A percentile compares a stretch with the other conserved stretches of the same genome.
Evolutionary conservation across 1,139 yeast species (phyloP).

Genomic region (Hansenula anomala): DNA sequence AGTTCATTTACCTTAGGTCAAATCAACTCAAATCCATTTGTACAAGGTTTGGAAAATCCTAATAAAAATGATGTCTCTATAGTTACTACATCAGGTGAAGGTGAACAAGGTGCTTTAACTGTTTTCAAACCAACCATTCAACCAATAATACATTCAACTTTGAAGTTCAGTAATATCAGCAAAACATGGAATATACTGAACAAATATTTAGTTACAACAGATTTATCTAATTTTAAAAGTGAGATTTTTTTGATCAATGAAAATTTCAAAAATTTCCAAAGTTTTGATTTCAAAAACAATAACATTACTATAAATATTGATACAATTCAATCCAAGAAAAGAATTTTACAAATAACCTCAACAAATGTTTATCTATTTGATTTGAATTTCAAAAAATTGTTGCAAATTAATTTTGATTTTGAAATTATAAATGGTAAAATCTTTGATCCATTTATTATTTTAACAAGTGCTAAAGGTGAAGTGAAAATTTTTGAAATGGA

Average conservation of each 20-base stretch:
- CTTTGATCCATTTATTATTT: constrained; percentile 51
- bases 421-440: constrained; percentile 55
- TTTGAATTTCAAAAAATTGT: constrained; percentile 46
- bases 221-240: constrained; percentile 55
- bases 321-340: constrained; percentile 52
- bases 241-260: constrained; percentile 71
- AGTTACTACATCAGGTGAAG: constrained; percentile 68
- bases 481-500: constrained; percentile 39
- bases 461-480: constrained; percentile 58
- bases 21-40: constrained; percentile 47
- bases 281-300: constrained; percentile 60
- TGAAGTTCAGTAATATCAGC: constrained; percentile 71
- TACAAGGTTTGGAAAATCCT: constrained; percentile 65
- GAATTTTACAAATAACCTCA: constrained; percentile 72
- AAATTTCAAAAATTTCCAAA: constrained; percentile 57
- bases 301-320: constrained; percentile 67
- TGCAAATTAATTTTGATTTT: constrained; percentile 36
- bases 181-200: constrained; percentile 62
- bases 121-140: constrained; percentile 60
- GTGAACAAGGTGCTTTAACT: constrained; percentile 49
- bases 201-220: constrained; percentile 69
- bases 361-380: constrained; percentile 63
- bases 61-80: constrained; percentile 61
- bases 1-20: constrained; percentile 65
- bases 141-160: constrained; percentile 61